A percentile compares a stretch with the other conserved stretches of the same genome.
These are phyloP conservation scores for Penicillium sp. DNA, from an alignment of 2,329 filamentous ascomycete genomes.

Conservation along the genomic window DNA sequence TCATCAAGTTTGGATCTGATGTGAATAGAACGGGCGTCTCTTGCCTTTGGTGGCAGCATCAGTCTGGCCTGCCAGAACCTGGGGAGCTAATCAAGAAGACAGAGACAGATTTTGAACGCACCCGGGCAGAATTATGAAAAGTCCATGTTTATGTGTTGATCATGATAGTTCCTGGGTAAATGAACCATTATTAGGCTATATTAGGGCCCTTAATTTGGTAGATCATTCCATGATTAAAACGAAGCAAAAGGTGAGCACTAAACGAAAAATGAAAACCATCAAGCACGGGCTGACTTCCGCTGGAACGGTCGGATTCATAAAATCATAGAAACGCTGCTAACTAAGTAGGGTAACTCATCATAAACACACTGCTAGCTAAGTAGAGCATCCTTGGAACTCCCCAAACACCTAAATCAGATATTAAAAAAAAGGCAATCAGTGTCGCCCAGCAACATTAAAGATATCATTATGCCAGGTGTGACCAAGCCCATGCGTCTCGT, in stretches of 20 bases:
- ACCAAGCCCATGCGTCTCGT: constrained; percentile 54
- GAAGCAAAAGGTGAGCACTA: neutral
- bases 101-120: too few species aligned
- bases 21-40: too few species aligned
- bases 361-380: neutral
- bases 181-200: neutral
- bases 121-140: too few species aligned
- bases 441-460: constrained; percentile 55
- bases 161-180: too few species aligned
- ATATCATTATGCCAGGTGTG: constrained; percentile 76
- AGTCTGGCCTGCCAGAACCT: too few species aligned
- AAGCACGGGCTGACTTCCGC: neutral
- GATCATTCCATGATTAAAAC: neutral
- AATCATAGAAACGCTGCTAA: neutral
- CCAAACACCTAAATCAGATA: neutral
- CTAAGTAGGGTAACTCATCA: neutral
- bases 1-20: too few species aligned
- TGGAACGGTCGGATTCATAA: neutral
- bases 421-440: neutral
- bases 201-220: too few species aligned
- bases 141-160: too few species aligned
- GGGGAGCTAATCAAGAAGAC: too few species aligned
- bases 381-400: neutral
- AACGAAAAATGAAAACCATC: neutral
- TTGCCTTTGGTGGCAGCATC: too few species aligned